Conservation (phyloP, 192 early-diverging fungal species). For the Neocallimastix lanati region DNA sequence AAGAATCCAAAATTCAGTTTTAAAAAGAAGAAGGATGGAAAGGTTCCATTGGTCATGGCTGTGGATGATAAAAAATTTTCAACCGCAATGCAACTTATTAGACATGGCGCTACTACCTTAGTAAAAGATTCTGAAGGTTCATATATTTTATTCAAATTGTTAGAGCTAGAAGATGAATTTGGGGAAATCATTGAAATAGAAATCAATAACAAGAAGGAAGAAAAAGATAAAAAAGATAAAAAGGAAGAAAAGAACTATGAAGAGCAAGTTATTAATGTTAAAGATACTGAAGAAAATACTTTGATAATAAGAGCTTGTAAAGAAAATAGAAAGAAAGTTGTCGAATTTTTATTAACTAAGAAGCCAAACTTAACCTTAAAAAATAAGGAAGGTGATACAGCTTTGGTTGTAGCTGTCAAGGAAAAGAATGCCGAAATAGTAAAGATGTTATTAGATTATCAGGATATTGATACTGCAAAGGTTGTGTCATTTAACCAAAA, state of each 20-base stretch:
- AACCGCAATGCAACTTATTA: not conserved
- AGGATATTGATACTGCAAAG: not conserved
- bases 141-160: not conserved
- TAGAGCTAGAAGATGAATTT: not conserved
- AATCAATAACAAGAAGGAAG: not conserved
- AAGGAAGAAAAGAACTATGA: not conserved
- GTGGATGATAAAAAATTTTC: not conserved
- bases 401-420: not conserved
- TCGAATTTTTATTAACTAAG: not conserved
- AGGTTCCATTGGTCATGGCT: not conserved
- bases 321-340: not conserved
- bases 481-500: not conserved
- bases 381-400: not conserved
- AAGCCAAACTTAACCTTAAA: not conserved
- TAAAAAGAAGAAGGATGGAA: not conserved
- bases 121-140: not conserved
- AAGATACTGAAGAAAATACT: not conserved
- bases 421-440: not conserved
- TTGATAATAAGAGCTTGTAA: not conserved
- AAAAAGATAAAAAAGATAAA: not conserved
- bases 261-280: not conserved
- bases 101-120: not conserved
- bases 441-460: not conserved
- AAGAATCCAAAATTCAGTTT: not conserved
- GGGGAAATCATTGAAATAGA: not conserved